Conservation (phyloP, 1,284 basidiomycete genomes). For the Rhodotorula sp. region DNA sequence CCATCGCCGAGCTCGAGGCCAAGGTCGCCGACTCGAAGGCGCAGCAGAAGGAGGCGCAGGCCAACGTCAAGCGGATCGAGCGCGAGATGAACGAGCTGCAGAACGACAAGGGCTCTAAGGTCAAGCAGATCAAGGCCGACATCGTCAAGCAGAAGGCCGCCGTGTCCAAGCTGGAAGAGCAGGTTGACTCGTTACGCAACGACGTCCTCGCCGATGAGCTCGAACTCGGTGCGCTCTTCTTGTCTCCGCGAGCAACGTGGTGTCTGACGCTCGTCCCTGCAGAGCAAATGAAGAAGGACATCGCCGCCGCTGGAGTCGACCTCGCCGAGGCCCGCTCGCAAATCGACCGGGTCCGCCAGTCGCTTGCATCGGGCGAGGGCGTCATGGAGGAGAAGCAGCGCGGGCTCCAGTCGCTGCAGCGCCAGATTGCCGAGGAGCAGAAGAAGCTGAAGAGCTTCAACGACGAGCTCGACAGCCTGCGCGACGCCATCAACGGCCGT, state of each 20-base stretch:
- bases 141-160: constrained; percentile 78
- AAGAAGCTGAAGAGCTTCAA: constrained; percentile 85
- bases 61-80: constrained; percentile 82
- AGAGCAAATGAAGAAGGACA: constrained; percentile 83
- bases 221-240: constrained; percentile 69
- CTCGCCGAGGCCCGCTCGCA: constrained; percentile 64
- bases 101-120: constrained; percentile 96
- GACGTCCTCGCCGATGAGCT: constrained; percentile 83
- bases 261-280: constrained; percentile 10
- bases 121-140: constrained; percentile 83
- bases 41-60: constrained; percentile 73
- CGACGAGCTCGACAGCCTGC: constrained; percentile 79
- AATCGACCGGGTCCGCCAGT: constrained; percentile 63
- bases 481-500: constrained; percentile 76
- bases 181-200: constrained; percentile 83
- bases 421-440: constrained; percentile 75
- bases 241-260: background rate
- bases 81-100: constrained; percentile 98
- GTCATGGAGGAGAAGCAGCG: constrained; percentile 55
- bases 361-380: constrained; percentile 64
- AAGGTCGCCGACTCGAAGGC: constrained; percentile 68
- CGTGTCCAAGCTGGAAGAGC: constrained; percentile 74
- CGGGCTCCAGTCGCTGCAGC: constrained; percentile 58
- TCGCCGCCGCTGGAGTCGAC: constrained; percentile 62
- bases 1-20: constrained; percentile 66